phyloP scores from a whole-genome alignment of 2,329 filamentous ascomycete species.

The Lachnellula subtilissima region DNA sequence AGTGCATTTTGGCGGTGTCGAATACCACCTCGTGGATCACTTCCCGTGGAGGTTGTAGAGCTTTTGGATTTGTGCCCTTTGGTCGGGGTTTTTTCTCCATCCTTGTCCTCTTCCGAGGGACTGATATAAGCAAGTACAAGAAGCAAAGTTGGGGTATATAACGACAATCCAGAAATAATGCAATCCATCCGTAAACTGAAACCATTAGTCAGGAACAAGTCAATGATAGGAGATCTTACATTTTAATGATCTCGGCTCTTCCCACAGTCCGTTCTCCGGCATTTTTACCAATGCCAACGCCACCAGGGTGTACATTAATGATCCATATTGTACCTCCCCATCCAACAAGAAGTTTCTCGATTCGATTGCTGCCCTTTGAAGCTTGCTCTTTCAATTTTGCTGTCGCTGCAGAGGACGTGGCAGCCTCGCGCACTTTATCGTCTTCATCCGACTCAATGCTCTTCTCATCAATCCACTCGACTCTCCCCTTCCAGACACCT shows the following conservation, averaged over 20 bases:
- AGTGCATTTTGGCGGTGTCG: conserved; percentile 71
- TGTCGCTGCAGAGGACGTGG: conserved; percentile 39
- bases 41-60: conserved; percentile 47
- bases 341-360: conserved; percentile 82
- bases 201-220: conserved; percentile 25
- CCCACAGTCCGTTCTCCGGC: conserved; percentile 68
- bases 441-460: conserved; percentile 70
- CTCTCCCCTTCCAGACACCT: conserved; percentile 84
- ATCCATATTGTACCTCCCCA: conserved; percentile 98
- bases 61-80: conserved; percentile 32
- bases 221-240: conserved; percentile 54
- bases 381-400: conserved; percentile 47
- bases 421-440: conserved; percentile 30
- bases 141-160: conserved; percentile 90
- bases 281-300: conserved; percentile 60
- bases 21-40: conserved; percentile 60
- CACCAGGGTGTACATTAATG: conserved; percentile 79
- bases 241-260: conserved; percentile 84
- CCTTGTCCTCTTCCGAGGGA: conserved; percentile 50
- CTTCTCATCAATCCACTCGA: conserved; percentile 88
- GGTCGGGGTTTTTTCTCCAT: conserved; percentile 31
- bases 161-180: conserved; percentile 92
- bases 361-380: conserved; percentile 42
- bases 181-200: conserved; percentile 86
- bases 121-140: conserved; percentile 88